A percentile compares a stretch with the other conserved stretches of the same genome.
Evolutionary conservation across 805 yeast genomes (phyloP).

Genomic region (Sporopachydermia lactativora): DNA sequence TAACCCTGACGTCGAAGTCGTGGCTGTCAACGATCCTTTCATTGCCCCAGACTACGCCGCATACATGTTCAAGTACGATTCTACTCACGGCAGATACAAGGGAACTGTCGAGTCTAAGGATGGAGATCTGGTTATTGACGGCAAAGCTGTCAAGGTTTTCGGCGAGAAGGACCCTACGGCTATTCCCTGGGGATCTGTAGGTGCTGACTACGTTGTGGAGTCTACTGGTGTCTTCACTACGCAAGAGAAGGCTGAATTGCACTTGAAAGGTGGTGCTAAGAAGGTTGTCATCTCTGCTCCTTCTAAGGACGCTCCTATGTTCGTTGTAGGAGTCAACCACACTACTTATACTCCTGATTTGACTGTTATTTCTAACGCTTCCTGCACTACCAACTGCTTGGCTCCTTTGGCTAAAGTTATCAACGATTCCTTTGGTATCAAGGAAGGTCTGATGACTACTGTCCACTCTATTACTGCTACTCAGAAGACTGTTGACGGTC

Average conservation of each 20-base stretch:
- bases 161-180: constrained; percentile 55
- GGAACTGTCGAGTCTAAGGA: constrained; percentile 46
- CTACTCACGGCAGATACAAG: constrained; percentile 50
- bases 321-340: constrained; percentile 57
- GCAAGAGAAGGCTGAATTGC: constrained; percentile 51
- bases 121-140: constrained; percentile 38
- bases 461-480: constrained; percentile 62
- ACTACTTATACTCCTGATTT: constrained; percentile 41
- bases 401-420: constrained; percentile 62
- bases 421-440: constrained; percentile 51
- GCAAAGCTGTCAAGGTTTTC: constrained; percentile 34
- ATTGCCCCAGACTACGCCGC: constrained; percentile 56
- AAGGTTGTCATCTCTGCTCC: constrained; percentile 63
- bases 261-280: constrained; percentile 61
- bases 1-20: constrained; percentile 40
- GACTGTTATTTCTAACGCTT: constrained; percentile 53
- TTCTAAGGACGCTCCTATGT: constrained; percentile 60
- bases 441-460: constrained; percentile 67
- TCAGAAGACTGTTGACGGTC: constrained; percentile 65
- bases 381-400: constrained; percentile 63
- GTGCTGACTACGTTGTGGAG: constrained; percentile 52
- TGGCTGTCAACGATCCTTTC: constrained; percentile 59
- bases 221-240: constrained; percentile 64
- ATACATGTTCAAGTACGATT: constrained; percentile 64
- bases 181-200: constrained; percentile 53